Percentiles rank a stretch among this genome's conserved stretches.
Conservation (phyloP, 129 eudicot genomes). For the Flaveria sonorensis region DNA sequence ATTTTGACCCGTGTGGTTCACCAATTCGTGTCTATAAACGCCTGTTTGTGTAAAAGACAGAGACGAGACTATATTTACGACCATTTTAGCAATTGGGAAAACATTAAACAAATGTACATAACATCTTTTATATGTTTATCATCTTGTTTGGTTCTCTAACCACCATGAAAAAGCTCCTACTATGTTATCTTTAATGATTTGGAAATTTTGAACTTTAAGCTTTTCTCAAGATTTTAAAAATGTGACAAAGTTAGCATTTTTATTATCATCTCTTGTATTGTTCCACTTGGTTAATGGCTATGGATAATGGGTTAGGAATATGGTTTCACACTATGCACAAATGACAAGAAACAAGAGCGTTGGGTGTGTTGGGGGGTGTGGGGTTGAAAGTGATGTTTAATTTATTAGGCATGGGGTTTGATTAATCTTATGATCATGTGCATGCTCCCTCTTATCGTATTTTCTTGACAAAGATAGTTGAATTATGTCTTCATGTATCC, state of each 20-base stretch:
- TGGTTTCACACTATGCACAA: constrained; percentile 20
- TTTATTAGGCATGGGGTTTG: constrained; percentile 17
- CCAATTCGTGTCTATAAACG: background rate
- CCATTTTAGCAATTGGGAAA: background rate
- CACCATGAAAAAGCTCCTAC: background rate
- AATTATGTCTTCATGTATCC: constrained; percentile 33
- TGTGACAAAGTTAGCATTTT: background rate
- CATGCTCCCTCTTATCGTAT: constrained; percentile 29
- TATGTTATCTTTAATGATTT: background rate
- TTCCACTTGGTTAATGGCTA: constrained; percentile 33
- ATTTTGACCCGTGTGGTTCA: constrained; percentile 4
- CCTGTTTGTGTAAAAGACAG: background rate
- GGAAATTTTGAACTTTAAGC: background rate
- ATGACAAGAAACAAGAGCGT: constrained; percentile 21
- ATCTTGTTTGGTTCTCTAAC: background rate
- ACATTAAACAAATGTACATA: background rate
- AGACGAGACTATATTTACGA: background rate
- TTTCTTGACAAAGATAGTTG: constrained; percentile 41
- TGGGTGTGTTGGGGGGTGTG: background rate
- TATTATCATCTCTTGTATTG: constrained; percentile 2
- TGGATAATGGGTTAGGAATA: constrained; percentile 29
- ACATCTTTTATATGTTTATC: background rate
- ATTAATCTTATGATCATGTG: constrained; percentile 36
- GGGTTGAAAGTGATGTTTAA: constrained; percentile 19
- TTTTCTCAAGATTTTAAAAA: background rate